Base-by-base conservation (phyloP, 108 stramenopile genomes). In the Cyclotella atomus region DNA sequence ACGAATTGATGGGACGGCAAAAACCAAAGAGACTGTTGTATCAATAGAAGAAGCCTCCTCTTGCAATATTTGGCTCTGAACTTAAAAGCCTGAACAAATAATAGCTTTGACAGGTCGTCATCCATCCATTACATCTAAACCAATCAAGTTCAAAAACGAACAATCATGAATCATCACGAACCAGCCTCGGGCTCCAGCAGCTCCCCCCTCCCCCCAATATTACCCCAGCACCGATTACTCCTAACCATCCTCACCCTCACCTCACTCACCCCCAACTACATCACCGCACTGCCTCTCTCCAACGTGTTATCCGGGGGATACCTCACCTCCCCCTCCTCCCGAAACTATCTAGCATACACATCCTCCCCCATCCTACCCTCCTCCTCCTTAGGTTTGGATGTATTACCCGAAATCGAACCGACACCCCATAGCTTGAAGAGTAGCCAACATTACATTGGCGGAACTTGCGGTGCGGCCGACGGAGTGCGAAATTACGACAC, bases 261-360 rank as follows among this genome's bases (percentile, higher is more conserved):
- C 38, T 9, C 38, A 41, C 38, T 12, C 38, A 41, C 12, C 38
- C 9, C 38, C 12, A 41, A 41, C 38, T 7, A 41, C 38, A 41
- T 52, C 50, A 17, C 57, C 1, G 2, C 57, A 15, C 35, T 20
- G 38, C 38, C 60, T 27, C 56, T 32, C 29, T 36, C 60, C 60
- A 10, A 7, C 36, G 38, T 35, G 55, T 9, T 59, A 2, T 53
- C 56, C 17, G 77, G 77, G 19, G 77, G 77, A 6, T 78, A 60
- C 70, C 70, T 78, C 12, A 50, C 59, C 65, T 28, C 64, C 23
- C 77, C 77, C 33, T 24, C 41, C 43, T 65, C 70, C 27, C 70
- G 77, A n/a, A 78, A 78, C 34, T 71, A 66, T 59, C 24, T 78
- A 8, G 77, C 77, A 46, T 71, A 64, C 43, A 49, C 45, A 3